Percentiles rank a stretch among this genome's conserved stretches.
Conservation (phyloP, 2,329 filamentous ascomycete genomes). For the Macroventuria anomochaeta region DNA sequence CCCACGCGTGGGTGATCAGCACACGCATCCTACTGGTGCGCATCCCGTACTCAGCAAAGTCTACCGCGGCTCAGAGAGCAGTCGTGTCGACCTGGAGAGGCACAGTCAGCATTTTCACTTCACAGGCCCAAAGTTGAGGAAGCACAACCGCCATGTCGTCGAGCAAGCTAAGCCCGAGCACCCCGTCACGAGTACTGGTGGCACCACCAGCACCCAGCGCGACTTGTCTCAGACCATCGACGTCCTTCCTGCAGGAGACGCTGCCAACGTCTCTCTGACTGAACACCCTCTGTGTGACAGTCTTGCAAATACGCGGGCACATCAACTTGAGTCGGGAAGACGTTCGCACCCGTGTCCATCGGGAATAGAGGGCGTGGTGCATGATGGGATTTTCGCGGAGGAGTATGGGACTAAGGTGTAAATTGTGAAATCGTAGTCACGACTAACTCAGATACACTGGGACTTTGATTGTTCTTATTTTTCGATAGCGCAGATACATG, state of each 20-base stretch:
- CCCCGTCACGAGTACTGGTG: too few species aligned
- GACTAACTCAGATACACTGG: too few species aligned
- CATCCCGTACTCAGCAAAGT: conserved; percentile 4
- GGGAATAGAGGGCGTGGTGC: not conserved
- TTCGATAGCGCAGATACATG: too few species aligned
- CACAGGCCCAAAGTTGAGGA: not conserved
- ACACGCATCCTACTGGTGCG: not conserved
- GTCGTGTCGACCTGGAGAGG: not conserved
- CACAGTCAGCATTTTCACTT: not conserved
- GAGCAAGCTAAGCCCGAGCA: not conserved
- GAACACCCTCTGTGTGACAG: not conserved
- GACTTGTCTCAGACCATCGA: not conserved
- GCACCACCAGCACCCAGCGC: not conserved
- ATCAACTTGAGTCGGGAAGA: conserved; percentile 4
- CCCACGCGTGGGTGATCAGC: not conserved
- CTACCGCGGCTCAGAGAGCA: conserved; percentile 6
- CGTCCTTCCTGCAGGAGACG: not conserved
- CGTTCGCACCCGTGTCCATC: conserved; percentile 2
- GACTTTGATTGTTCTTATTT: too few species aligned
- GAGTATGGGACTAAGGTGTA: not conserved
- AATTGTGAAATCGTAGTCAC: too few species aligned
- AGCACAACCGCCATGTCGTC: not conserved
- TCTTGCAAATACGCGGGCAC: conserved; percentile 6
- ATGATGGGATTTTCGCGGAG: not conserved
- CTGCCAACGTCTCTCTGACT: not conserved